Conservation (phyloP, 1,284 basidiomycete genomes). For the Coniferiporia sulphurascens region DNA sequence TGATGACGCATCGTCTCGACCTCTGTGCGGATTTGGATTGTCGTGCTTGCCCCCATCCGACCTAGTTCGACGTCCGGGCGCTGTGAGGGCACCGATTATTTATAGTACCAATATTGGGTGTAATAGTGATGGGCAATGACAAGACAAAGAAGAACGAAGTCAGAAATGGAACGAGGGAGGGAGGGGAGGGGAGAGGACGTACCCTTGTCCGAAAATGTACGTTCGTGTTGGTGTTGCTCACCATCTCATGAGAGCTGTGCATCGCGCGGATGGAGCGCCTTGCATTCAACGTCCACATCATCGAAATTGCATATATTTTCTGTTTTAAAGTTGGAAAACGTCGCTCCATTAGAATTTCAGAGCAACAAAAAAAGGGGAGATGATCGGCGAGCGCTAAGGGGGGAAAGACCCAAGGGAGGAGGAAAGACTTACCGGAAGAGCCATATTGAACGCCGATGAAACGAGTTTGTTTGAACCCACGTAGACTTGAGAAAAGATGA, state of each 20-base stretch:
- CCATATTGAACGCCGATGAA: conserved; percentile 27
- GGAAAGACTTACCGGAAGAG: conserved; percentile 22
- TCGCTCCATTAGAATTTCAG: neutral
- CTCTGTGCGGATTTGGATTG: conserved; percentile 9
- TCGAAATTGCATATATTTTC: conserved; percentile 29
- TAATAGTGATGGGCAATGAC: no score
- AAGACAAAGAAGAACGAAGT: no score
- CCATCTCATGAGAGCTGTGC: neutral
- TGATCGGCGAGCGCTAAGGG: neutral
- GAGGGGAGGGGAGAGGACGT: neutral
- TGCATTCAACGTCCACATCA: conserved; percentile 22
- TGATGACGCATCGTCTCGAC: conserved; percentile 8
- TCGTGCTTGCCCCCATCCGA: neutral
- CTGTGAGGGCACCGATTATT: neutral
- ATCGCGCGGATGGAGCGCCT: conserved; percentile 13
- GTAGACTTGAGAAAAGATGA: conserved; percentile 33
- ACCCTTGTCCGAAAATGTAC: neutral
- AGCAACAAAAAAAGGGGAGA: neutral
- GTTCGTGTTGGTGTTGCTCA: neutral
- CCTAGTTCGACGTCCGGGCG: conserved; percentile 9
- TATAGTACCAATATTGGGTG: no score
- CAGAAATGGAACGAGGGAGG: neutral
- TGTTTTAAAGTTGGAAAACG: neutral
- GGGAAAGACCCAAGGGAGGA: neutral
- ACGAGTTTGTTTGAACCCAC: conserved; percentile 24